A percentile compares a stretch with the other conserved stretches of the same genome.
Conservation (phyloP, 805 yeast species). For the Torulaspora quercuum region DNA sequence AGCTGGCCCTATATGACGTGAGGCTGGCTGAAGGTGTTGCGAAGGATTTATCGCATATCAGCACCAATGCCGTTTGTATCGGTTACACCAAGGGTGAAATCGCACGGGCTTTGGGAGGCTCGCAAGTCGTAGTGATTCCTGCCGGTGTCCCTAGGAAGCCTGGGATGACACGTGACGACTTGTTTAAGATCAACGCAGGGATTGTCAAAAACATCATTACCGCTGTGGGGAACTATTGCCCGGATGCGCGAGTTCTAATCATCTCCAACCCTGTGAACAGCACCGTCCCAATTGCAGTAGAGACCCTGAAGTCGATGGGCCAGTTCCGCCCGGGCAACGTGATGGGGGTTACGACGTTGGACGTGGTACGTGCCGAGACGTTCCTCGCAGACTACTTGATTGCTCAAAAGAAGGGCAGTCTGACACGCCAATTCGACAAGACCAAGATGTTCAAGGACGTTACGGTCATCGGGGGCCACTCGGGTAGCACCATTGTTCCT, state of each 20-base stretch:
- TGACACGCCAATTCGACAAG: slow-evolving; percentile 15
- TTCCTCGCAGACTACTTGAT: slow-evolving; percentile 43
- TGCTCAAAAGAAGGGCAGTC: slow-evolving; percentile 5
- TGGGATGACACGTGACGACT: slow-evolving; percentile 85
- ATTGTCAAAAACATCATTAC: slow-evolving; percentile 74
- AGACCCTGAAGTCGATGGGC: slow-evolving; percentile 67
- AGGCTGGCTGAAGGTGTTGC: slow-evolving; percentile 79
- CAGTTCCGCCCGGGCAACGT: slow-evolving; percentile 71
- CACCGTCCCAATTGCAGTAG: slow-evolving; percentile 79
- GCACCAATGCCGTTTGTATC: slow-evolving; percentile 66
- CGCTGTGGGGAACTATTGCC: slow-evolving; percentile 62
- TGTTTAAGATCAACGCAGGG: slow-evolving; percentile 79
- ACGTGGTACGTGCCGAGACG: slow-evolving; percentile 72
- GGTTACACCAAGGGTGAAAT: slow-evolving; percentile 67
- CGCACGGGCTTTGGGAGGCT: slow-evolving; percentile 63
- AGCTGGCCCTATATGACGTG: slow-evolving; percentile 67
- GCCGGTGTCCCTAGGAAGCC: slow-evolving; percentile 91
- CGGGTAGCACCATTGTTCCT: slow-evolving; percentile 80
- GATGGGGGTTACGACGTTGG: slow-evolving; percentile 82
- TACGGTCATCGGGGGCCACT: slow-evolving; percentile 83
- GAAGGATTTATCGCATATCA: slow-evolving; percentile 74
- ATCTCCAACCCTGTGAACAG: slow-evolving; percentile 84
- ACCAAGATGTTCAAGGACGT: slow-evolving; percentile 53
- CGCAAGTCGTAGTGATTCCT: slow-evolving; percentile 85
- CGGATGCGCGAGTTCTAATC: slow-evolving; percentile 62